phyloP scores from a whole-genome alignment of 805 yeast species.

The Candida methanosorbosa region DNA sequence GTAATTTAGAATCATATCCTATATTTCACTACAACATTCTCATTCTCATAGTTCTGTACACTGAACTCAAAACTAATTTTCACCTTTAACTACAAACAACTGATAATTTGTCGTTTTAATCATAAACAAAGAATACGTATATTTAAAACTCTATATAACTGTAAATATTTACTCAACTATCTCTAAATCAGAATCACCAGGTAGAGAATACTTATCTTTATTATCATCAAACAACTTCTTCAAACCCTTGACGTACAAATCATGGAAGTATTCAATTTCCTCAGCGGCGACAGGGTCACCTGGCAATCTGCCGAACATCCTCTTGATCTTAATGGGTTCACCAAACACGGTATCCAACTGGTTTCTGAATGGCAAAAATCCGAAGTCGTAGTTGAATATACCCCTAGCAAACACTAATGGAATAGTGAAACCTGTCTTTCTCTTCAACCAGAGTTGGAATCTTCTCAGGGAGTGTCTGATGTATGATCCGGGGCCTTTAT shows the following conservation, averaged over 20 bases:
- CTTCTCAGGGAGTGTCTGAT: slow-evolving; percentile 31
- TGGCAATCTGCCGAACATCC: slow-evolving; percentile 11
- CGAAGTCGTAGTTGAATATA: slow-evolving; percentile 85
- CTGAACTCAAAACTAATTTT: no score
- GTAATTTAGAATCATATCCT: no score
- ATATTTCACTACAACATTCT: no score
- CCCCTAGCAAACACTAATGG: slow-evolving; percentile 93
- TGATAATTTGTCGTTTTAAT: no score
- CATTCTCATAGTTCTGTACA: no score
- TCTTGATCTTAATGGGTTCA: slow-evolving; percentile 37
- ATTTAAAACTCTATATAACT: no score
- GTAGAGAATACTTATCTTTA: slow-evolving; percentile 39
- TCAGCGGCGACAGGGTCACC: slow-evolving; percentile 26
- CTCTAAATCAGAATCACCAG: slow-evolving; percentile 35
- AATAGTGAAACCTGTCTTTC: slow-evolving; percentile 68
- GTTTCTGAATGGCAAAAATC: slow-evolving; percentile 77
- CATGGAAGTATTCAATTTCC: slow-evolving; percentile 64
- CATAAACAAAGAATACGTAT: no score
- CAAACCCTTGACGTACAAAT: slow-evolving; percentile 56
- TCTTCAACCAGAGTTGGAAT: slow-evolving; percentile 68
- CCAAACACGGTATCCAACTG: slow-evolving; percentile 75
- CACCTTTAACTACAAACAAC: no score
- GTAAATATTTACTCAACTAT: slow-evolving; percentile 30
- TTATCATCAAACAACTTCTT: slow-evolving; percentile 57
- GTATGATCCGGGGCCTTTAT: slow-evolving; percentile 23